phyloP scores from a whole-genome alignment of 2,329 filamentous ascomycete genomes.

The Penicillium sp. region DNA sequence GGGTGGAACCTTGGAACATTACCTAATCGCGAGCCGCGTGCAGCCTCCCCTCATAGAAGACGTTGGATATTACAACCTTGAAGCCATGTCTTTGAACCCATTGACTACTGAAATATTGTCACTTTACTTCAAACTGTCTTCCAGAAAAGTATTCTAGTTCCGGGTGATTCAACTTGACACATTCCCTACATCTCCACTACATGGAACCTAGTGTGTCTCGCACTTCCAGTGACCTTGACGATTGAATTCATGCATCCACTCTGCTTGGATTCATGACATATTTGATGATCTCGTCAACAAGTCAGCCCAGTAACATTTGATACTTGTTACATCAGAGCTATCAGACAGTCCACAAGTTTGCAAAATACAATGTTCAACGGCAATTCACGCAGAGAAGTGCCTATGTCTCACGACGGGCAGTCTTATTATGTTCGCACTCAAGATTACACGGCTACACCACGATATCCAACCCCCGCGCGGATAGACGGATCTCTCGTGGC shows the following conservation, averaged over 20 bases:
- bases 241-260: neutral
- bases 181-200: neutral
- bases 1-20: neutral
- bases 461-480: neutral
- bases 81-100: no score
- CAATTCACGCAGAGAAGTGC: slow-evolving; percentile 13
- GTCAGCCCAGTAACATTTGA: neutral
- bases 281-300: neutral
- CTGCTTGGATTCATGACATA: neutral
- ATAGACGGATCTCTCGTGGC: neutral
- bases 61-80: neutral
- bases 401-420: slow-evolving; percentile 25
- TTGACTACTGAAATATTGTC: neutral
- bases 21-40: neutral
- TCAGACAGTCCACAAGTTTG: neutral
- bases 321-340: neutral
- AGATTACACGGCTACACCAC: slow-evolving; percentile 22
- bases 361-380: slow-evolving; percentile 13
- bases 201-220: neutral
- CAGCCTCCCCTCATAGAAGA: neutral
- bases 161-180: neutral
- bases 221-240: neutral
- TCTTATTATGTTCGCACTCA: slow-evolving; percentile 33
- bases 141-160: neutral
- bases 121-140: neutral